A percentile compares a stretch with the other conserved stretches of the same genome.
Evolutionary conservation across 1,284 basidiomycete genomes (phyloP).

Genomic region (Cutaneotrichosporon sp.): DNA sequence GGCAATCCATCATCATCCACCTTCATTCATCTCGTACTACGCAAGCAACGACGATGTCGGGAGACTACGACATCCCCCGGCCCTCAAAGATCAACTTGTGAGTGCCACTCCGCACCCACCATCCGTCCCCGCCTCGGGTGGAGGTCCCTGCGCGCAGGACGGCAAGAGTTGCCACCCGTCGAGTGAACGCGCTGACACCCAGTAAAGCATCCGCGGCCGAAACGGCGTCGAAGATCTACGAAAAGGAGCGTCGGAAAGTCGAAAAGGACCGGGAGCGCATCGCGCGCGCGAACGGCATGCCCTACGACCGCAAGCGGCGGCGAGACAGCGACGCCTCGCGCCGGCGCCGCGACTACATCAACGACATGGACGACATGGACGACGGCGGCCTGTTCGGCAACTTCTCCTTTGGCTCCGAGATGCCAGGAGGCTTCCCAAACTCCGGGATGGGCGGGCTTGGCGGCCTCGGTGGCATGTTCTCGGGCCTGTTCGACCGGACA

Average conservation of each 20-base stretch:
- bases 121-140: too few species aligned
- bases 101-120: too few species aligned
- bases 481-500: constrained; percentile 21
- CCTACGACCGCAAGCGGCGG: constrained; percentile 9
- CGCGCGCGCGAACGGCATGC: constrained; percentile 34
- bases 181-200: constrained; percentile 7
- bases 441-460: too few species aligned
- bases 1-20: neutral
- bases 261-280: constrained; percentile 29
- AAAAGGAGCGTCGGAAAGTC: constrained; percentile 31
- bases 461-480: neutral
- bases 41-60: neutral
- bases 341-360: neutral
- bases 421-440: neutral
- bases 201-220: constrained; percentile 43
- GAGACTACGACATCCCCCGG: neutral
- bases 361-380: constrained; percentile 1
- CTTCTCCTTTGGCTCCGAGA: neutral
- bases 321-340: neutral
- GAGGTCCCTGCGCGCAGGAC: too few species aligned
- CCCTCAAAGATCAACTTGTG: neutral
- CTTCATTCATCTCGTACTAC: neutral
- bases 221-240: constrained; percentile 33
- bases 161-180: too few species aligned
- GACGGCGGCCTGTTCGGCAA: neutral